Evolutionary conservation across 2,329 filamentous ascomycete genomes (phyloP).

Genomic region (Paecilomyces formosus): DNA sequence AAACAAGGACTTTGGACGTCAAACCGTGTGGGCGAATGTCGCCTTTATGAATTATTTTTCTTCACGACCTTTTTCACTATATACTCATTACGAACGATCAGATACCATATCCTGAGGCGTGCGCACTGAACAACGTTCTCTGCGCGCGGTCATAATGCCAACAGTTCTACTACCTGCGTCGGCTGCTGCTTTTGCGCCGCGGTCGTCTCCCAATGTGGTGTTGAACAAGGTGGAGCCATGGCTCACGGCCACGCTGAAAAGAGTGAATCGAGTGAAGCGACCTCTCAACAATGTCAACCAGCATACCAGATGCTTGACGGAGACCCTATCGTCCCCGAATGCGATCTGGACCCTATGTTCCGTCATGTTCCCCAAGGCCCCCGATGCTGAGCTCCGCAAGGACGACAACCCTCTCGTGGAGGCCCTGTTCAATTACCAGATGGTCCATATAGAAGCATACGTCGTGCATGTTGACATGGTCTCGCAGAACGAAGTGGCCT

Average conservation of each 20-base stretch:
- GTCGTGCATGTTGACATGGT: conserved; percentile 99
- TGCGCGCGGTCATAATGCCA: conserved; percentile 65
- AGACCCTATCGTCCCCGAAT: conserved; percentile 80
- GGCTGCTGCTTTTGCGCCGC: conserved; percentile 89
- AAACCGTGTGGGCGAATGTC: conserved; percentile 31
- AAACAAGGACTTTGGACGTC: conserved; percentile 5
- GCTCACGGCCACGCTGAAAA: conserved; percentile 93
- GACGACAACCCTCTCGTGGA: conserved; percentile 78
- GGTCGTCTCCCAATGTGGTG: conserved; percentile 90
- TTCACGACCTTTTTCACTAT: conserved; percentile 7
- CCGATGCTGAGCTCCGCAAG: conserved; percentile 74
- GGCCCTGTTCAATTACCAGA: conserved; percentile 84
- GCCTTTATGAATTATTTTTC: conserved; percentile 27
- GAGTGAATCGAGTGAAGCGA: conserved; percentile 93
- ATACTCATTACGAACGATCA: conserved; percentile 33
- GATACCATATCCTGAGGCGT: conserved; percentile 36
- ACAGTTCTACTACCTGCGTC: conserved; percentile 90
- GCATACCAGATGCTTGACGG: conserved; percentile 90
- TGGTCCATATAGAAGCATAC: conserved; percentile 91
- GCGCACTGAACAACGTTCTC: conserved; percentile 45
- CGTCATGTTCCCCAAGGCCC: conserved; percentile 83
- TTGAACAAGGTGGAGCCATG: conserved; percentile 90
- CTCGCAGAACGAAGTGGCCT: conserved; percentile 91
- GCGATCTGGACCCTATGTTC: conserved; percentile 94
- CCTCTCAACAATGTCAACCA: conserved; percentile 95